Percentiles rank a stretch among this genome's conserved stretches.
These are phyloP conservation scores for Mucor racemosus DNA, from an alignment of 371 early-diverging fungal genomes.

Conservation along the genomic window DNA sequence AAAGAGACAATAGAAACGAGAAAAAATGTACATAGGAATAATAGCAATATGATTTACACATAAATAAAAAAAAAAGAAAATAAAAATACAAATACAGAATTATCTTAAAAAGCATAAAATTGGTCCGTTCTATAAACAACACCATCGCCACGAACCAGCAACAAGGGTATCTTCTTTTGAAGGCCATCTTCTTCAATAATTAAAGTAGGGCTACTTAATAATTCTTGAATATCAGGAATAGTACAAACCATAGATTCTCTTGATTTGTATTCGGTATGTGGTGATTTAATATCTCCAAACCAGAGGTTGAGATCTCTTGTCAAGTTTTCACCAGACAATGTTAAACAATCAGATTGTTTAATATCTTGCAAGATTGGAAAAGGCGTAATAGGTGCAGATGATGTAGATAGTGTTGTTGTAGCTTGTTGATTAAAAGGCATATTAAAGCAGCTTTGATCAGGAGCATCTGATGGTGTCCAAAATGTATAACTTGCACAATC, in stretches of 20 bases:
- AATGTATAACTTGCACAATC: conserved; percentile 78
- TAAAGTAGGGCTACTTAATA: conserved; percentile 27
- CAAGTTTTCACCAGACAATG: conserved; percentile 62
- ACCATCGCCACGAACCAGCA: conserved; percentile 33
- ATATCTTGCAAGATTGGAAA: conserved; percentile 34
- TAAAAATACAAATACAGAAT: not conserved
- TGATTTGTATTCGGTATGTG: conserved; percentile 59
- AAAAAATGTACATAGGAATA: not conserved
- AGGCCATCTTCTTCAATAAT: conserved; percentile 23
- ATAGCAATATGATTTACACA: not conserved
- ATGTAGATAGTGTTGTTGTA: conserved; percentile 16
- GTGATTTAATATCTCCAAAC: conserved; percentile 68
- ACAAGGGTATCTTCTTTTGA: conserved; percentile 19
- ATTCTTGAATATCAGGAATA: conserved; percentile 41
- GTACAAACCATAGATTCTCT: conserved; percentile 53
- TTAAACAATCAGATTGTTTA: conserved; percentile 36
- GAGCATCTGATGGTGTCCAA: conserved; percentile 50
- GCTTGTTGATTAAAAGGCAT: conserved; percentile 16
- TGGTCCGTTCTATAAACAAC: conserved; percentile 29
- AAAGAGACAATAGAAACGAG: not conserved
- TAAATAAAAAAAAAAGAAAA: not conserved
- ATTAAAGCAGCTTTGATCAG: conserved; percentile 9
- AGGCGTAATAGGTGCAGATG: conserved; percentile 34
- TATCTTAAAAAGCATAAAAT: conserved; percentile 33
- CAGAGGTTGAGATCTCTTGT: conserved; percentile 67